These are phyloP conservation scores for Fusarium sp. DNA, from an alignment of 2,329 filamentous ascomycete genomes.

Conservation along the genomic window DNA sequence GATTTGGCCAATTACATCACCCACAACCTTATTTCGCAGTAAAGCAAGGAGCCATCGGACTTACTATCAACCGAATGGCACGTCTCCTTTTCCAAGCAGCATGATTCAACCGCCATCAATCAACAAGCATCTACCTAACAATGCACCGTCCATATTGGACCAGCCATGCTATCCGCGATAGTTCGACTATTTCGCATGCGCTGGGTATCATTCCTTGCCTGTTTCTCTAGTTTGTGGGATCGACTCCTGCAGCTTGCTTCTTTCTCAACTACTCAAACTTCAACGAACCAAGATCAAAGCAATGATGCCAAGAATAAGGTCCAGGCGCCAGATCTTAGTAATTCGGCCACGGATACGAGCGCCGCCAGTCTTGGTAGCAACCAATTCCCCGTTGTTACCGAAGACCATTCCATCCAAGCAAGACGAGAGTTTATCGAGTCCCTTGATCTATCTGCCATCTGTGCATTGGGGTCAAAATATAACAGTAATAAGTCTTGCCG, in stretches of 20 bases:
- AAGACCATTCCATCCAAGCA: background rate
- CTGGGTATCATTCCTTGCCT: background rate
- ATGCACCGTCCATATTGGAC: background rate
- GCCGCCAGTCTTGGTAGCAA: background rate
- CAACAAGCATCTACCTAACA: background rate
- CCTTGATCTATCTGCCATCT: slow-evolving; percentile 27
- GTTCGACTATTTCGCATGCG: background rate
- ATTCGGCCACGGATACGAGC: background rate
- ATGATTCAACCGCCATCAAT: background rate
- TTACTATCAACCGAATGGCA: background rate
- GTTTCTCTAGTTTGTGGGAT: background rate
- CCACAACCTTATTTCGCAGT: fast-evolving
- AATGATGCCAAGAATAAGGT: background rate
- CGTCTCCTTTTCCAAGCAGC: background rate
- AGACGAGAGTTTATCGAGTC: slow-evolving; percentile 35
- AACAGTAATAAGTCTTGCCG: slow-evolving; percentile 27
- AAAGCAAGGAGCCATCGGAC: background rate
- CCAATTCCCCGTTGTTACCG: background rate
- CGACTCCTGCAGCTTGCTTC: background rate
- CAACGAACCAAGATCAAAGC: background rate
- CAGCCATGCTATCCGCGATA: background rate
- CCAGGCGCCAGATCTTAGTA: background rate
- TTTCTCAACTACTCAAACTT: background rate
- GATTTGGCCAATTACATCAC: background rate
- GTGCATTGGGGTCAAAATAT: slow-evolving; percentile 33